Conservation (phyloP, 495 filamentous ascomycete genomes). For the Neurospora sp. region DNA sequence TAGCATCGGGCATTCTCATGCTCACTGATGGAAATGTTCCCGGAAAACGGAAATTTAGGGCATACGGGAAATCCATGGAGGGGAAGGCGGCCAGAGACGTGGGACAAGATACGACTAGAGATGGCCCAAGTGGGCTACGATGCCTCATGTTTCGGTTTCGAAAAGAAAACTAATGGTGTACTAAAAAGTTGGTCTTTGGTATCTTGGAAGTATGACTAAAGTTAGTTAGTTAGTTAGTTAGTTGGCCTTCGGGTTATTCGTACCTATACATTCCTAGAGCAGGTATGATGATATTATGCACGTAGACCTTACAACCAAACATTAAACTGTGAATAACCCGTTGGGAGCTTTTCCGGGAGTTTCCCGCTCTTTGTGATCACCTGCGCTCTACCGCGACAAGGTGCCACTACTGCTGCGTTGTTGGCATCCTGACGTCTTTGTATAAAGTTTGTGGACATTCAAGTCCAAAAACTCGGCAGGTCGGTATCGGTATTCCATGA, state of each 20-base stretch:
- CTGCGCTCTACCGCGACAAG: background rate
- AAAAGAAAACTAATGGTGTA: background rate
- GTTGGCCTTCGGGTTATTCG: background rate
- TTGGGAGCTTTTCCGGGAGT: background rate
- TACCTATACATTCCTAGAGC: background rate
- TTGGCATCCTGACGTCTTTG: background rate
- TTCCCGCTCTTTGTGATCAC: background rate
- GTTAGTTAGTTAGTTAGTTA: too few relatives aligned
- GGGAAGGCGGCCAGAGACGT: background rate
- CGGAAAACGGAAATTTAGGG: background rate
- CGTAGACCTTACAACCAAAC: background rate
- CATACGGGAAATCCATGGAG: background rate
- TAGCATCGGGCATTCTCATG: constrained; percentile 24
- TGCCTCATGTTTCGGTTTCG: background rate
- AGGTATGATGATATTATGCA: background rate
- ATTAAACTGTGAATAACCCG: background rate
- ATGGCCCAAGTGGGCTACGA: background rate
- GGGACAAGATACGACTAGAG: background rate
- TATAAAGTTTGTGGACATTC: background rate
- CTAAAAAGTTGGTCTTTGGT: background rate
- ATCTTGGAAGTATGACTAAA: background rate
- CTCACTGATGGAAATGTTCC: background rate
- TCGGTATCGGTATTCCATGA: too few relatives aligned
- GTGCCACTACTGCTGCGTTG: too few relatives aligned
- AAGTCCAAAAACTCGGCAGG: background rate